A percentile compares a stretch with the other conserved stretches of the same genome.
Conservation (phyloP, 495 filamentous ascomycete genomes). For the Xylaria intraflava region DNA sequence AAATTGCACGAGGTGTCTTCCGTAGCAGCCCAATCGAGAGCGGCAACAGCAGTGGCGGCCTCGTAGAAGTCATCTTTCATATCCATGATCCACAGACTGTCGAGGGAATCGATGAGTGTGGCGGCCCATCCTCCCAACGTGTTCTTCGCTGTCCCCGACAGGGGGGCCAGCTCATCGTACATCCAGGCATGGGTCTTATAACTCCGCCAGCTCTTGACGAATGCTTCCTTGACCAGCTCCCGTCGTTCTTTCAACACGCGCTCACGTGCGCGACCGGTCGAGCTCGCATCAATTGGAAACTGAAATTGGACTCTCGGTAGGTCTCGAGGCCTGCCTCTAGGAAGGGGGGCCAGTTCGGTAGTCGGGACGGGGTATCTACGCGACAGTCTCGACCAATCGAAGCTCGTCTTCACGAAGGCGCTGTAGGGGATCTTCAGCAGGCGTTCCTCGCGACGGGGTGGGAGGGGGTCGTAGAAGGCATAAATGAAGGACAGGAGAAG, state of each 20-base stretch:
- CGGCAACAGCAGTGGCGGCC: conserved; percentile 57
- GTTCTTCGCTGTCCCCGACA: conserved; percentile 47
- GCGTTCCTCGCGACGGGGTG: neutral
- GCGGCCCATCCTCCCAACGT: conserved; percentile 78
- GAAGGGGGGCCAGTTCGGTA: conserved; percentile 53
- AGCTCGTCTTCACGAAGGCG: conserved; percentile 16
- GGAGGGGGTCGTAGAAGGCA: neutral
- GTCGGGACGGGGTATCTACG: conserved; percentile 55
- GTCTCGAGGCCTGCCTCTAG: conserved; percentile 48
- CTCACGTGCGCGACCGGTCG: conserved; percentile 40
- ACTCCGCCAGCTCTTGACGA: conserved; percentile 62
- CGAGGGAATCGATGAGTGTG: conserved; percentile 71
- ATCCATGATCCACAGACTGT: conserved; percentile 82
- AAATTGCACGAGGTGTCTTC: conserved; percentile 47
- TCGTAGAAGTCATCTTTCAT: conserved; percentile 68
- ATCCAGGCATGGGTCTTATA: conserved; percentile 69
- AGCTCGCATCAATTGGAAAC: conserved; percentile 47
- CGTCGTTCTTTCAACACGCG: conserved; percentile 42
- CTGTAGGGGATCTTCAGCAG: neutral
- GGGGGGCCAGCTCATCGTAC: conserved; percentile 63
- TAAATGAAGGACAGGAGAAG: neutral
- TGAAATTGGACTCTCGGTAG: conserved; percentile 62
- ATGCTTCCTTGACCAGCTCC: conserved; percentile 56
- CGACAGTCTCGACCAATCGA: conserved; percentile 52
- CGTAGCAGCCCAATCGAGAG: conserved; percentile 69